phyloP scores from a whole-genome alignment of 2,329 filamentous ascomycete species.

The Plectosphaerella plurivora region DNA sequence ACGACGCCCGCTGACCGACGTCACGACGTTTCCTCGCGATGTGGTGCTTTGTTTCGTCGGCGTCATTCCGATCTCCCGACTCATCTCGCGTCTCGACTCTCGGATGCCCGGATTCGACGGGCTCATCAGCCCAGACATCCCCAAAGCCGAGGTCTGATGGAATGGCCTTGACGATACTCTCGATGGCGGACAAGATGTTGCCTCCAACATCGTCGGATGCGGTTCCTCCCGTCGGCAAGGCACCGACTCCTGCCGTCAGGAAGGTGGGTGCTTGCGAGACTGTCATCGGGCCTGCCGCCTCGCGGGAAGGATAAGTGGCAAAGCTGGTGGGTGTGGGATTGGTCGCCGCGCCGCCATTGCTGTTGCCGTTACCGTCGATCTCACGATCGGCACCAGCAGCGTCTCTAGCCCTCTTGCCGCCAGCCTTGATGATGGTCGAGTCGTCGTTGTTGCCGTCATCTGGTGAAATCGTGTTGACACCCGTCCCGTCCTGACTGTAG shows the following conservation, averaged over 20 bases:
- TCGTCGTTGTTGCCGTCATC: constrained; percentile 3
- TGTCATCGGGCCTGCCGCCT: background rate
- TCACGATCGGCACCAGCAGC: background rate
- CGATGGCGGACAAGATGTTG: constrained; percentile 4
- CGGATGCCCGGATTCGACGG: background rate
- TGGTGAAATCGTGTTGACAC: constrained; percentile 1
- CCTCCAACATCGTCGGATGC: background rate
- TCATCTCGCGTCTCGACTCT: too few relatives aligned
- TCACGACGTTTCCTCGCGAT: too few relatives aligned
- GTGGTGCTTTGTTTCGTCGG: too few relatives aligned
- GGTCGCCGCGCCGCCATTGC: background rate
- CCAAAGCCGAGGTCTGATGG: background rate
- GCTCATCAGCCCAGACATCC: background rate
- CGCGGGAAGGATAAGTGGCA: background rate
- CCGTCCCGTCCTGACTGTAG: constrained; percentile 10
- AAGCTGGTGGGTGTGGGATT: background rate
- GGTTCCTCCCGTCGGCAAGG: background rate
- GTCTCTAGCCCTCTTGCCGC: background rate
- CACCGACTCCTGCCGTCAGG: background rate
- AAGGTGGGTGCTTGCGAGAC: background rate
- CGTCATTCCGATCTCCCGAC: too few relatives aligned
- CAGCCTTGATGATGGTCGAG: background rate
- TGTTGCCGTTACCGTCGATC: background rate
- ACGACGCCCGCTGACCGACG: too few relatives aligned
- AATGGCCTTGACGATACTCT: constrained; percentile 7